These are phyloP conservation scores for Moricandia moricandioides DNA, from an alignment of 345 rosid species.

Conservation along the genomic window DNA sequence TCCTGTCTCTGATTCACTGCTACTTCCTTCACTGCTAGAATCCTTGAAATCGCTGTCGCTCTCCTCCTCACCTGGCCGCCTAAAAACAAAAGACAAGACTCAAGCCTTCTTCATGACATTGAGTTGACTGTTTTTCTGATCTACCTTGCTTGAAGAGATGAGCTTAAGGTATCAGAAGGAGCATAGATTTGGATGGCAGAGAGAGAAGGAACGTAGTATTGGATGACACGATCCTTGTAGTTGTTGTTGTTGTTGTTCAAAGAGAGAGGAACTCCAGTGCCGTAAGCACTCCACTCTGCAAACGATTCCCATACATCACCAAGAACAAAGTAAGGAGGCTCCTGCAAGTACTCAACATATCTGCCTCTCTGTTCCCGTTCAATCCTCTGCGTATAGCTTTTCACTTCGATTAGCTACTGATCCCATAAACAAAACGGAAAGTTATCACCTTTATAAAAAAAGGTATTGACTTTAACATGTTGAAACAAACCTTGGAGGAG, in stretches of 20 bases:
- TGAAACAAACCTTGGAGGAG: slow-evolving; percentile 45
- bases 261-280: slow-evolving; percentile 64
- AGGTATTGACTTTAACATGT: not conserved
- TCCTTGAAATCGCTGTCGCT: slow-evolving; percentile 75
- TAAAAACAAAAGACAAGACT: not conserved
- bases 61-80: slow-evolving; percentile 63
- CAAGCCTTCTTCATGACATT: not conserved
- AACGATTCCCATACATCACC: slow-evolving; percentile 83
- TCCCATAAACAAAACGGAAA: not conserved
- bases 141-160: slow-evolving; percentile 33
- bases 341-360: slow-evolving; percentile 38
- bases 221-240: slow-evolving; percentile 54
- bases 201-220: slow-evolving; percentile 70
- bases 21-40: slow-evolving; percentile 74
- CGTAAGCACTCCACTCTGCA: slow-evolving; percentile 80
- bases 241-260: slow-evolving; percentile 34
- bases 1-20: slow-evolving; percentile 59
- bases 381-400: slow-evolving; percentile 33
- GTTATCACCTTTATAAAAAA: not conserved
- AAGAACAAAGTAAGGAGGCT: slow-evolving; percentile 51
- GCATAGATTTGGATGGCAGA: slow-evolving; percentile 66
- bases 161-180: slow-evolving; percentile 40
- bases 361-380: slow-evolving; percentile 40
- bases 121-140: not conserved
- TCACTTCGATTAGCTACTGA: not conserved